A percentile compares a stretch with the other conserved stretches of the same genome.
Conservation (phyloP, 805 yeast genomes). For the Nakazawaea anatomiae region DNA sequence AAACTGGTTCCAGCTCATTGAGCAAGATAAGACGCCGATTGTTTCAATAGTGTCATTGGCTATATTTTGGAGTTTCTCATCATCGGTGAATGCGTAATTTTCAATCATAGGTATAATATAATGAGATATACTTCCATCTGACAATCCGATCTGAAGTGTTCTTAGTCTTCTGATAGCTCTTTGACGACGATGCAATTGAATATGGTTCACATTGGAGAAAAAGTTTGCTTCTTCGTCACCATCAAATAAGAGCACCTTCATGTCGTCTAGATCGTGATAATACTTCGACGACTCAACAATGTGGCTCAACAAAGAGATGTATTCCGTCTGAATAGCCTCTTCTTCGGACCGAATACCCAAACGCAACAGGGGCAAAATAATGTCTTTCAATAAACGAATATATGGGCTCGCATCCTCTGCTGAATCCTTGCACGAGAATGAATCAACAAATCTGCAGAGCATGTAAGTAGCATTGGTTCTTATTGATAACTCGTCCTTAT, state of each 20-base stretch:
- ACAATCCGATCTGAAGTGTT: conserved; percentile 38
- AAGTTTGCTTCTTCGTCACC: conserved; percentile 83
- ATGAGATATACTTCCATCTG: conserved; percentile 62
- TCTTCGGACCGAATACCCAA: conserved; percentile 55
- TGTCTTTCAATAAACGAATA: conserved; percentile 38
- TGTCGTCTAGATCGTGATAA: conserved; percentile 50
- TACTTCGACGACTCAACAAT: conserved; percentile 42
- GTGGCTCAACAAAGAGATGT: conserved; percentile 58
- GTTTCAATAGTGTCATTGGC: conserved; percentile 61
- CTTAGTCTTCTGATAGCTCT: conserved; percentile 69
- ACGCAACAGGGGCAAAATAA: conserved; percentile 60
- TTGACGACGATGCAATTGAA: conserved; percentile 82
- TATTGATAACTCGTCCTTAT: conserved; percentile 72
- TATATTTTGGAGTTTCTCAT: conserved; percentile 54
- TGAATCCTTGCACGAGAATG: conserved; percentile 27
- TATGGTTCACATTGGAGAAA: conserved; percentile 61
- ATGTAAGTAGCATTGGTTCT: conserved; percentile 70
- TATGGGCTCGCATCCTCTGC: conserved; percentile 23
- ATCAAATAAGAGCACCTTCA: conserved; percentile 55
- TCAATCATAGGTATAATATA: conserved; percentile 84
- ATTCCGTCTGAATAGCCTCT: conserved; percentile 68
- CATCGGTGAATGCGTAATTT: conserved; percentile 57
- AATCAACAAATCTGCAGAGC: conserved; percentile 61
- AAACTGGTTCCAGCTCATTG: conserved; percentile 74
- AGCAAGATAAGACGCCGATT: conserved; percentile 50